A percentile compares a stretch with the other conserved stretches of the same genome.
phyloP scores from a whole-genome alignment of 371 early-diverging fungal genomes.

The Circinella umbellata region DNA sequence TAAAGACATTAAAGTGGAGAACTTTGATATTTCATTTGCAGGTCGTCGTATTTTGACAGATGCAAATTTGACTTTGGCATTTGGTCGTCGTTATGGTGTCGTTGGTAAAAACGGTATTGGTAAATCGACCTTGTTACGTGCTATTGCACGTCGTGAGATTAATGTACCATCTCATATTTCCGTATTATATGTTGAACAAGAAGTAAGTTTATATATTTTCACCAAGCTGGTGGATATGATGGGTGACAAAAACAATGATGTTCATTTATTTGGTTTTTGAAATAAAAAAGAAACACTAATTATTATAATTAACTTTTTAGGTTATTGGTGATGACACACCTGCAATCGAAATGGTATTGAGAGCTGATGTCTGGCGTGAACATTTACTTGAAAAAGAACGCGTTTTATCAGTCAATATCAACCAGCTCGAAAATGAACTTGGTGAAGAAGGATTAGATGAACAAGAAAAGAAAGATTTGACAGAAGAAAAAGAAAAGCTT shows the following conservation, averaged over 20 bases:
- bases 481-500: slow-evolving; percentile 69
- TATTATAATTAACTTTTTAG: slow-evolving; percentile 33
- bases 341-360: slow-evolving; percentile 87
- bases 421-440: slow-evolving; percentile 37
- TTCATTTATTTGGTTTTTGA: not conserved
- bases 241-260: no score
- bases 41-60: slow-evolving; percentile 93
- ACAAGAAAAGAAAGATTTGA: slow-evolving; percentile 62
- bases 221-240: no score
- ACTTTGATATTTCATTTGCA: slow-evolving; percentile 95
- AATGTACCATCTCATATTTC: slow-evolving; percentile 86
- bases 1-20: slow-evolving; percentile 95
- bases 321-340: slow-evolving; percentile 90
- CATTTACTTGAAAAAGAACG: slow-evolving; percentile 88
- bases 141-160: slow-evolving; percentile 91
- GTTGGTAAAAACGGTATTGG: slow-evolving; percentile 99
- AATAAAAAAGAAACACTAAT: not conserved
- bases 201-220: slow-evolving; percentile 54
- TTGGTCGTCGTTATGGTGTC: slow-evolving; percentile 94
- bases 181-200: slow-evolving; percentile 97
- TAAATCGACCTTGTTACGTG: slow-evolving; percentile 96
- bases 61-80: slow-evolving; percentile 81
- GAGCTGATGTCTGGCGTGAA: slow-evolving; percentile 96
- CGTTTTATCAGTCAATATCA: slow-evolving; percentile 53
- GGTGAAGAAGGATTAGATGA: slow-evolving; percentile 47